Percentiles rank a stretch among this genome's conserved stretches.
These are phyloP conservation scores for Seminavis robusta DNA, from an alignment of 108 stramenopile species.

Conservation along the genomic window DNA sequence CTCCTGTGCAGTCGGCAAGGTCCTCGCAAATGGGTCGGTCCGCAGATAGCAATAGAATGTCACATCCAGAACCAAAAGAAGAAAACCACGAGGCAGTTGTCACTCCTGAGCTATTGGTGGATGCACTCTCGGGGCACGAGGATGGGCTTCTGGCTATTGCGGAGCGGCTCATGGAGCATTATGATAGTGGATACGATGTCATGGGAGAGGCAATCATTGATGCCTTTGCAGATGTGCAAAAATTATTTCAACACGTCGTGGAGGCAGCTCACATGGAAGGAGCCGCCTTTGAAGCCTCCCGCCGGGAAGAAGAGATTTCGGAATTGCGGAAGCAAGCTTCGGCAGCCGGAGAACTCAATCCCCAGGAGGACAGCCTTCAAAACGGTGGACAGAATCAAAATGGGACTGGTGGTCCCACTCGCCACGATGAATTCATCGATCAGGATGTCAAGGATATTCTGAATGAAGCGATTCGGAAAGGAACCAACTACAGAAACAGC, in stretches of 20 bases:
- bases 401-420: conserved; percentile 14
- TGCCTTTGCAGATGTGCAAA: conserved; percentile 83
- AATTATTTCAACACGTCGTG: conserved; percentile 85
- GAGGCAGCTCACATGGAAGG: conserved; percentile 91
- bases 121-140: conserved; percentile 83
- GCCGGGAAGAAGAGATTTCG: conserved; percentile 62
- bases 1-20: neutral
- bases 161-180: conserved; percentile 82
- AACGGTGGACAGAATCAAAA: too few relatives aligned
- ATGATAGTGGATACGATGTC: conserved; percentile 81
- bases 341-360: conserved; percentile 8
- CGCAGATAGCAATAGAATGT: neutral
- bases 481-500: conserved; percentile 35
- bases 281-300: conserved; percentile 75
- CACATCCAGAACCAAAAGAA: conserved; percentile 4
- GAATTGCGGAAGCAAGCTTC: conserved; percentile 26
- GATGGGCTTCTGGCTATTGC: conserved; percentile 86
- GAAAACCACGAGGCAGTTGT: conserved; percentile 39
- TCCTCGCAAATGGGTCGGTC: neutral
- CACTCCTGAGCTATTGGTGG: conserved; percentile 80
- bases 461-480: conserved; percentile 61
- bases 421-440: conserved; percentile 83
- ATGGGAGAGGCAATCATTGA: conserved; percentile 89
- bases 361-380: neutral
- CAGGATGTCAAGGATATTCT: conserved; percentile 83